phyloP scores from a whole-genome alignment of 768 basidiomycete genomes.

The Trichaptum fuscoviolaceum region DNA sequence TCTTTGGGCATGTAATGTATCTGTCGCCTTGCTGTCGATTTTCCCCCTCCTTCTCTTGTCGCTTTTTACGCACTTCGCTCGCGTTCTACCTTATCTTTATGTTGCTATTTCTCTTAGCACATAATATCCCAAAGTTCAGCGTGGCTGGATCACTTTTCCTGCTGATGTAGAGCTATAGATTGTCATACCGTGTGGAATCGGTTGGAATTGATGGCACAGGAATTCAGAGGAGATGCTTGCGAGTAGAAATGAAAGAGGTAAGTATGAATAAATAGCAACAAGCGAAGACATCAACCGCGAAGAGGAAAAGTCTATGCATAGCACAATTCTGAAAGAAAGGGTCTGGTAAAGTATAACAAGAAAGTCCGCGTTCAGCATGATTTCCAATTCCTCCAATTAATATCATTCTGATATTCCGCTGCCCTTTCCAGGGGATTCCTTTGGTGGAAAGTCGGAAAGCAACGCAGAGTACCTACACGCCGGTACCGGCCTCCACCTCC shows the following conservation, averaged over 20 bases:
- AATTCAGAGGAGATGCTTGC: background rate
- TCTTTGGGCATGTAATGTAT: background rate
- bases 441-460: background rate
- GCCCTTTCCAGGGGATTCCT: too few relatives aligned
- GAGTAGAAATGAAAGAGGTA: background rate
- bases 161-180: background rate
- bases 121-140: background rate
- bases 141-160: background rate
- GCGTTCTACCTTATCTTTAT: background rate
- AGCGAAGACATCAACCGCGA: background rate
- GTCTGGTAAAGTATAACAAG: background rate
- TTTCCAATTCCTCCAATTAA: background rate
- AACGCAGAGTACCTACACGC: background rate
- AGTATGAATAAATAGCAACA: background rate
- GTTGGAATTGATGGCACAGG: background rate
- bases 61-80: background rate
- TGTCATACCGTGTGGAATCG: background rate
- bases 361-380: background rate
- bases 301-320: background rate
- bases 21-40: background rate
- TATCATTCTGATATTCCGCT: background rate
- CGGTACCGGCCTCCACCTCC: conserved; percentile 50
- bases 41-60: background rate
- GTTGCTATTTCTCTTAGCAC: background rate
- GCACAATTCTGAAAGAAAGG: background rate